These are phyloP conservation scores for Diaporthe aspalathi DNA, from an alignment of 2,329 filamentous ascomycete genomes.

Conservation along the genomic window DNA sequence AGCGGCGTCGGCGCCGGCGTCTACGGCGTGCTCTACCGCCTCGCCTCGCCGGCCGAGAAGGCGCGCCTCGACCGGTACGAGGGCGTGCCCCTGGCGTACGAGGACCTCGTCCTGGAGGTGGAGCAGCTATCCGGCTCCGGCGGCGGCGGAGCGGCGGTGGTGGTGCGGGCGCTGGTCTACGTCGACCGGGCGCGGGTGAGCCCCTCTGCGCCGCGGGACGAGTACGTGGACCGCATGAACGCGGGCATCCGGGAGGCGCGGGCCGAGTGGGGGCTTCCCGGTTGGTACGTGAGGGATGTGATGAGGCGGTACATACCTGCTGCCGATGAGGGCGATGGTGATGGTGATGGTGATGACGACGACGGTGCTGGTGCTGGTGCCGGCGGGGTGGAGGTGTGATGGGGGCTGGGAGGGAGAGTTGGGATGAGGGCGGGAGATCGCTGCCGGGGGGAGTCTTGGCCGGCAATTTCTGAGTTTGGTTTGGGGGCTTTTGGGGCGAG, in stretches of 20 bases:
- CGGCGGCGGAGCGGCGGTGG: not conserved
- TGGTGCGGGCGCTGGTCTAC: slow-evolving; percentile 64
- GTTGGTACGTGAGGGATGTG: slow-evolving; percentile 63
- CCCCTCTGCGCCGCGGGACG: slow-evolving; percentile 55
- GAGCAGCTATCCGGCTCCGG: slow-evolving; percentile 47
- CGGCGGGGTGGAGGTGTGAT: not conserved
- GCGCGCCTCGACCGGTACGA: slow-evolving; percentile 64
- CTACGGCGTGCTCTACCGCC: slow-evolving; percentile 67
- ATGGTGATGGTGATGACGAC: not conserved
- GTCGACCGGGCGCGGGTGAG: slow-evolving; percentile 59
- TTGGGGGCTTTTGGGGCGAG: slow-evolving; percentile 8
- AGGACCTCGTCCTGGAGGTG: slow-evolving; percentile 60
- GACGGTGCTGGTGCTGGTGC: no score
- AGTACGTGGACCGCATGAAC: slow-evolving; percentile 74
- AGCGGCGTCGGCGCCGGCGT: no score
- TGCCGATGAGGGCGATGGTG: not conserved
- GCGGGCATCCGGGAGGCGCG: slow-evolving; percentile 69
- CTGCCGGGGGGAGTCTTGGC: no score
- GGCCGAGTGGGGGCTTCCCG: slow-evolving; percentile 60
- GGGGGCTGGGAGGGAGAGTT: no score
- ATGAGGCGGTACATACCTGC: slow-evolving; percentile 58
- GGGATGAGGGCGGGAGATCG: no score
- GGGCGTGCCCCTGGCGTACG: slow-evolving; percentile 71
- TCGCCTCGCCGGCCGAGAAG: slow-evolving; percentile 60
- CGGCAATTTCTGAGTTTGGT: not conserved